Base-by-base conservation (phyloP, 2,329 filamentous ascomycete species). In the Calycina marina region DNA sequence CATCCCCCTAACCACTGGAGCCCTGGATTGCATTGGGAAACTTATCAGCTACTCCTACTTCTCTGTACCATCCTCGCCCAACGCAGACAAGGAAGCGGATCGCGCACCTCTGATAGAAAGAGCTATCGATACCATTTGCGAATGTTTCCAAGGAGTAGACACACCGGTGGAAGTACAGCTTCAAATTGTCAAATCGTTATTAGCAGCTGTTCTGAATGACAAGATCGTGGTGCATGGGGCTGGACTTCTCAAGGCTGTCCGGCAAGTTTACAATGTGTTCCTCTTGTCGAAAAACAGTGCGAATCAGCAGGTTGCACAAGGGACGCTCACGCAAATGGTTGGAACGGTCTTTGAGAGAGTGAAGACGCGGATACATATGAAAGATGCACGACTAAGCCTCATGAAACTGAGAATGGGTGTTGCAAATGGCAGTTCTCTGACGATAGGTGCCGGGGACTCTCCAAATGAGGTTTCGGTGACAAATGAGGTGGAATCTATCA, bases 11-110 rank as follows among this genome's bases (percentile, higher is more conserved):
- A 82, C 85, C 38, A 93, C 85, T 14, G 82, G 81, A 22, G 86
- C 90, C 5, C 72, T 98, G 50, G 90, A 98, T 59, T 96, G 88
- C 59, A 94, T 98, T 49, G 90, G 92, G 49, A 98, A 98, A 63
- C 75, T 98, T 41, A 96, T 96, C 54, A 94, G 88, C 49, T 98
- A 93, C 56, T 93, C 90, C 12, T 96, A 96, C 64, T 96, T 98
- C 57, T 88, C 88, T 30, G 72, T 83, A 30, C 70, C 77, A 20
- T 63, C 62, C 31, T 57, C 58, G 14, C 55, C 60, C 18, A 50
- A 50, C 40, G 43, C 47, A 29, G 49, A 56, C 34, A 48, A 50
- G 35, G 59, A 61, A 28, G 47, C 44, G 36, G 48, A 51, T 31
- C 62, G 63, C 25, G 65, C 79, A 4, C 86, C 88, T 11, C 65